A percentile compares a stretch with the other conserved stretches of the same genome.
phyloP scores from a whole-genome alignment of 495 filamentous ascomycete species.

The Platismatia glauca region DNA sequence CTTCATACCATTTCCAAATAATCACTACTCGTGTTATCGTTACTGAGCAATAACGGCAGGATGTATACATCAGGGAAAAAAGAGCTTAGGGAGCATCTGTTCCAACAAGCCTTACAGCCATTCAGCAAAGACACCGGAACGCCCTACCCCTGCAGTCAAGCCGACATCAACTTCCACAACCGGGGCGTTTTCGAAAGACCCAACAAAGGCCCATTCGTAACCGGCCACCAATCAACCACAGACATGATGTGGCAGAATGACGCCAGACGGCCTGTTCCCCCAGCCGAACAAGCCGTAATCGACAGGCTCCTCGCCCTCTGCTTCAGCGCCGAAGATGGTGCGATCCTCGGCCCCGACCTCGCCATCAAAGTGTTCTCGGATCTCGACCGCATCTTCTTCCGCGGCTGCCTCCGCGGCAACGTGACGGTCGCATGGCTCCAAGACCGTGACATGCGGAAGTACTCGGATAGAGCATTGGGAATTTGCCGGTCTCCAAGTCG shows the following conservation, averaged over 20 bases:
- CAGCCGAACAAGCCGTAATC: not conserved
- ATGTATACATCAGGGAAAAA: too few relatives aligned
- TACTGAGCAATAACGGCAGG: too few relatives aligned
- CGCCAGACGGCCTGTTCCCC: not conserved
- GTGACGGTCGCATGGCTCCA: not conserved
- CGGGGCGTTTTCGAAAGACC: not conserved
- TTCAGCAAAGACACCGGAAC: not conserved
- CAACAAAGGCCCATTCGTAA: not conserved
- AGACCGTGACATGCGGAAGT: not conserved
- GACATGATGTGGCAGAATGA: not conserved
- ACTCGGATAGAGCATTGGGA: not conserved
- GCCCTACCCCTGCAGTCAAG: not conserved
- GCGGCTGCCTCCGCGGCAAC: not conserved
- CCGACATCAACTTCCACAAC: not conserved
- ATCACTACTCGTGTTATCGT: too few relatives aligned
- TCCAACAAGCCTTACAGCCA: not conserved
- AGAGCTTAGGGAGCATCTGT: not conserved
- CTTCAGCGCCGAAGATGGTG: not conserved
- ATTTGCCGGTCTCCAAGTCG: too few relatives aligned
- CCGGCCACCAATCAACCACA: not conserved
- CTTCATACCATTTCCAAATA: too few relatives aligned
- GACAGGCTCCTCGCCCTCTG: too few relatives aligned
- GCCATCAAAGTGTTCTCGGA: not conserved
- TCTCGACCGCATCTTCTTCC: not conserved
- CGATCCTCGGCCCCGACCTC: not conserved